phyloP scores from a whole-genome alignment of 2,329 filamentous ascomycete genomes.

The Aspergillus amoenus region DNA sequence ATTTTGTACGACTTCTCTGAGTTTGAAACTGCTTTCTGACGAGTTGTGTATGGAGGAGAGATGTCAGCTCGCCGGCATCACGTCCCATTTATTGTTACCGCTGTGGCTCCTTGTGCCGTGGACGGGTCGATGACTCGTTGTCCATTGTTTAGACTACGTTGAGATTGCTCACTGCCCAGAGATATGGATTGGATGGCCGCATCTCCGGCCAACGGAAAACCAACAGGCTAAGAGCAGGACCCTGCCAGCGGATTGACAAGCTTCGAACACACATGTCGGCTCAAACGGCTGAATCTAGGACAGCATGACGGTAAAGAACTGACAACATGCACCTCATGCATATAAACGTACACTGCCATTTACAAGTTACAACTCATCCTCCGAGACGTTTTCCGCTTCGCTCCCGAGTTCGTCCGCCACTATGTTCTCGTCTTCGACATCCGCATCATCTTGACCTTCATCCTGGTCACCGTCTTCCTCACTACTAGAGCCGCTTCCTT shows the following conservation, averaged over 20 bases:
- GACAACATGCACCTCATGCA: neutral
- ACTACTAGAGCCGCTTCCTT: constrained; percentile 46
- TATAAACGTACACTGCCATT: constrained; percentile 4
- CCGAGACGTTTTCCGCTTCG: constrained; percentile 43
- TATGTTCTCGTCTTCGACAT: constrained; percentile 35
- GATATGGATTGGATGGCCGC: neutral
- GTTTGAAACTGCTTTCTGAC: neutral
- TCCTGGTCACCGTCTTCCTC: constrained; percentile 40
- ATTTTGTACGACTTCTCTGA: neutral
- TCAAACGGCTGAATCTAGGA: neutral
- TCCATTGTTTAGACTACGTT: neutral
- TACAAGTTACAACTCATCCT: constrained; percentile 25
- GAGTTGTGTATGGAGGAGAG: neutral
- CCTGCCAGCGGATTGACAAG: constrained; percentile 18
- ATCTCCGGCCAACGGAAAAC: neutral
- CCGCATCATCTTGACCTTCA: constrained; percentile 27
- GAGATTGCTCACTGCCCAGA: constrained; percentile 1
- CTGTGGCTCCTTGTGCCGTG: neutral
- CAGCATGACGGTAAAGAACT: neutral
- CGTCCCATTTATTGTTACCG: neutral
- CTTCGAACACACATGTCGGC: constrained; percentile 17
- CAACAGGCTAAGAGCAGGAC: neutral
- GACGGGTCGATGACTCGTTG: neutral
- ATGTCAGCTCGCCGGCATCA: neutral
- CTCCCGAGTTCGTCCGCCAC: constrained; percentile 45